Conservation (phyloP, 1,284 basidiomycete genomes). For the Marasmius tenuissimus region DNA sequence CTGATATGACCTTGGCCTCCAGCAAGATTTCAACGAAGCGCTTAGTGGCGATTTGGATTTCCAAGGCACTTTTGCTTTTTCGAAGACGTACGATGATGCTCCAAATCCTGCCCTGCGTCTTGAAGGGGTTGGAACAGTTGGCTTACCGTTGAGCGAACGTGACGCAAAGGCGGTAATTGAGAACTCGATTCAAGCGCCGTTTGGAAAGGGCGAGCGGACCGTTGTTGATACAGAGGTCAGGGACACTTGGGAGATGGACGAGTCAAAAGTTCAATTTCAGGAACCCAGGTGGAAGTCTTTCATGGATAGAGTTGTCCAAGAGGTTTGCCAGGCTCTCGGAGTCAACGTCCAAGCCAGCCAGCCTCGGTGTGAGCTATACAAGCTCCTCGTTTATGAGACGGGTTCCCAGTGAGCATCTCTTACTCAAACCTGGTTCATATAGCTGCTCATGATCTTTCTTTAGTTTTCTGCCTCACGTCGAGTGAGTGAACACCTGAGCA, state of each 20-base stretch:
- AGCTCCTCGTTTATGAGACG: not conserved
- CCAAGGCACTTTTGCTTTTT: not conserved
- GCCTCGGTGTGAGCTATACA: slow-evolving; percentile 4
- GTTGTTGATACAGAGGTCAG: slow-evolving; percentile 36
- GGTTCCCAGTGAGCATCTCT: slow-evolving; percentile 1
- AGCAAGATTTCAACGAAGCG: not conserved
- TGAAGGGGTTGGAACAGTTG: slow-evolving; percentile 25
- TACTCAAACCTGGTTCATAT: not conserved
- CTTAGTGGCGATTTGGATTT: not conserved
- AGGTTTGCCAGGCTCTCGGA: not conserved
- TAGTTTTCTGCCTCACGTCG: not conserved
- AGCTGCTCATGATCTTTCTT: not conserved
- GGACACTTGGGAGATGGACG: slow-evolving; percentile 43
- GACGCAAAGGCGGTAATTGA: slow-evolving; percentile 34
- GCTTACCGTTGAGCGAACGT: slow-evolving; percentile 35
- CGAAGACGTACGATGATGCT: slow-evolving; percentile 12
- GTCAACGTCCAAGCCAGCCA: not conserved
- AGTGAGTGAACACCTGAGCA: not conserved
- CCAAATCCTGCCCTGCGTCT: slow-evolving; percentile 26
- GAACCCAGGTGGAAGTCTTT: not conserved
- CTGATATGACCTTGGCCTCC: not conserved
- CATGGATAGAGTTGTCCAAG: too few relatives aligned
- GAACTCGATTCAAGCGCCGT: slow-evolving; percentile 34
- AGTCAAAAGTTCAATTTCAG: slow-evolving; percentile 21
- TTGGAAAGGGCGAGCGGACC: slow-evolving; percentile 35